Evolutionary conservation across 768 basidiomycete genomes (phyloP), one percentile per base, ranked within the genome.

Genomic region (Symmetrospora coprosmae): DNA sequence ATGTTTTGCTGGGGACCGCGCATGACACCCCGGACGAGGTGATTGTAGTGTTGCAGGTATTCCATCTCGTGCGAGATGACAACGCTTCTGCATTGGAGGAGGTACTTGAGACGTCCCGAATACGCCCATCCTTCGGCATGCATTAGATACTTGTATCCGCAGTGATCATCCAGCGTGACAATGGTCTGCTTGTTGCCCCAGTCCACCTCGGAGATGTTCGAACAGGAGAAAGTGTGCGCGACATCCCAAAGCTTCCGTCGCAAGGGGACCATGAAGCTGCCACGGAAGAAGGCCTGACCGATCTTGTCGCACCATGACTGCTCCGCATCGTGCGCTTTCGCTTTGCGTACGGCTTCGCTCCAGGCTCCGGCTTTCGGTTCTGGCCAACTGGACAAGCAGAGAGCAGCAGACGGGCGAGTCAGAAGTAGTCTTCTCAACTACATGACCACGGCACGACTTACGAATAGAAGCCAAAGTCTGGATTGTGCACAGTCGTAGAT

Each of bases 91-190:
- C 53, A 56, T 19, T 49, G 53, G 7, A 41, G 25, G 5, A 56
- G 13, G 31, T 51, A 51, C 66, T 71, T 71, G 31, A 71, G 58
- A n/a, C 70, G 61, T 3, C 70, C 70, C 46, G 68, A 69, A 48
- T 71, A 70, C 13, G 69, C 66, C 60, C 61, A 67, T 16, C 70
- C 70, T 62, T 71, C 70, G 8, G 68, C 66, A 50, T 71, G 69
- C 13, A 63, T 66, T 49, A 70, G 43, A 49, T 66, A 71, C 23
- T 60, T 65, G 52, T 69, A 71, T 35, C 67, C 60, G 55, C 70
- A 71, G 49, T 71, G 70, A 35, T 70, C 65, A 19, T 66, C 66
- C 47, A 64, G 63, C 13, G 60, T 53, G 43, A 64, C 59, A n/a
- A 50, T 48, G 4, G 47, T 66, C 30, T 64, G 59, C 38, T 66